Percentiles rank a stretch among this genome's conserved stretches.
phyloP scores from a whole-genome alignment of 2,329 filamentous ascomycete species.

The Calonectria pteridis region DNA sequence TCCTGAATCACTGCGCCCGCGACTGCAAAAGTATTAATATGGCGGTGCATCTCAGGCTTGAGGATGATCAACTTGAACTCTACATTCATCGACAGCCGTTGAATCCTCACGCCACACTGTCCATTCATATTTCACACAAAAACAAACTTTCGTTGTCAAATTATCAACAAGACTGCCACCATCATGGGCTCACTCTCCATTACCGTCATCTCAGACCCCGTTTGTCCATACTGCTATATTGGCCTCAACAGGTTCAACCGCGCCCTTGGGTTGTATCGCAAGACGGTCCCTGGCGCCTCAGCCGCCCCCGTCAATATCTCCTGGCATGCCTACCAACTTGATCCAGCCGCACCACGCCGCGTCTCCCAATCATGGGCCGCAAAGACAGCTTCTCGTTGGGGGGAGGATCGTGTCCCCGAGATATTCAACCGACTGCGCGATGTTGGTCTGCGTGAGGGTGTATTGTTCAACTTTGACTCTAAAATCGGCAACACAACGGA shows the following conservation, averaged over 20 bases:
- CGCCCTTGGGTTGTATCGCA: conserved; percentile 76
- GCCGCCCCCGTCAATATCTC: conserved; percentile 78
- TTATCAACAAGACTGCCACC: background rate
- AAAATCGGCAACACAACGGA: conserved; percentile 59
- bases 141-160: background rate
- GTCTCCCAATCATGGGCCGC: conserved; percentile 58
- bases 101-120: background rate
- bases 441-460: conserved; percentile 74
- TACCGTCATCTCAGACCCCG: conserved; percentile 82
- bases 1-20: background rate
- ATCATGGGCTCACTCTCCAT: conserved; percentile 82
- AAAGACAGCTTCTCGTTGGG: conserved; percentile 75
- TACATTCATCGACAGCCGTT: background rate
- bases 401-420: conserved; percentile 68
- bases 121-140: background rate
- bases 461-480: conserved; percentile 76
- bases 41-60: background rate
- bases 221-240: conserved; percentile 86
- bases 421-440: conserved; percentile 69
- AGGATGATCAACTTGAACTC: background rate
- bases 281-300: conserved; percentile 67
- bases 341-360: conserved; percentile 68
- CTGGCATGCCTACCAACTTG: conserved; percentile 87
- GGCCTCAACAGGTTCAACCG: conserved; percentile 81
- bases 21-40: background rate